Base-by-base conservation (phyloP, 495 filamentous ascomycete species). In the Aspergillus funiculosus region DNA sequence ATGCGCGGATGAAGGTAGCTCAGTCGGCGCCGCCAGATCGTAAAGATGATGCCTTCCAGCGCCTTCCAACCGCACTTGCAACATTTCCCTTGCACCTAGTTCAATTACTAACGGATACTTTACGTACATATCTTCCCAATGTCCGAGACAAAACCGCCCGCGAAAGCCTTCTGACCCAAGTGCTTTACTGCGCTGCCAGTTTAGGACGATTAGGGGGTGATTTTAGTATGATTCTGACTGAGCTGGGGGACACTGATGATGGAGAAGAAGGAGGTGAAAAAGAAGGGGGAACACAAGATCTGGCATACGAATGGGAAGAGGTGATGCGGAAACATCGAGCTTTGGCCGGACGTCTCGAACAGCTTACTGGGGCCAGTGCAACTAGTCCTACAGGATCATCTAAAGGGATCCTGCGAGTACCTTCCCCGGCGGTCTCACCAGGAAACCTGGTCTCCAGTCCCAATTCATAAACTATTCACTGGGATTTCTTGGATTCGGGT, bases 151-250 rank as follows among this genome's bases (percentile, higher is more conserved):
- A 81, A 30, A 77, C 79, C 29, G 82, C 84, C 0, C 74, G 72
- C 31, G 94, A 99, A 52, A 92, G 87, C 56, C 67, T 99, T 43
- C 67, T 97, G 2, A 99, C 90, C 0, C 94, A 99, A 60, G 85
- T 97, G 2, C 72, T 97, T 14, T 99, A 97, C 67, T 96, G 91
- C 53, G 89, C 90, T 2, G 89, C 89, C 13, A 95, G 89, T 67
- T 67, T 99, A 48, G 92, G 92, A 5, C 77, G 94, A 20, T 67
- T 97, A 1, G 94, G 94, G 5, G 89, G 87, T 1, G 94, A 97
- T 63, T 97, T 97, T 69, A 86, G 90, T 30, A 71, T 94, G 68
- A 78, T 95, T 32, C 64, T 97, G 44, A 88, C 88, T 0, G 75
- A 81, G 37, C 57, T 94, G 24, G 67, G 73, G 11, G 79, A 79